Evolutionary conservation across 2,329 filamentous ascomycete species (phyloP).

Genomic region (Phyllosticta capitalensis): DNA sequence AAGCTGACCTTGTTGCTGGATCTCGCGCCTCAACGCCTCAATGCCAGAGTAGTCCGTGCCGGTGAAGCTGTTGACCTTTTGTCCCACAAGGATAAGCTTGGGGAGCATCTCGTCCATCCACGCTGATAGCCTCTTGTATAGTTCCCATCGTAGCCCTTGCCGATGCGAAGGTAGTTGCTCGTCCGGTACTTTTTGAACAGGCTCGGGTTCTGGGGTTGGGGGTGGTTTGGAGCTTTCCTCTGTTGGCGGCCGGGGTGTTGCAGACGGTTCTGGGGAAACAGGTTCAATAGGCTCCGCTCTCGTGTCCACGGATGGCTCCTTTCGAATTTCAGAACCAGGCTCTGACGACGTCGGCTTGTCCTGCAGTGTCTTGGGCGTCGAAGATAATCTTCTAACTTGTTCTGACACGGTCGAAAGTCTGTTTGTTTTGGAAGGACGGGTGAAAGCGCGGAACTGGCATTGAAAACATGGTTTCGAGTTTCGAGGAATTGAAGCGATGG

Average conservation of each 20-base stretch:
- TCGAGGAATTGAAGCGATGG: not conserved
- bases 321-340: not conserved
- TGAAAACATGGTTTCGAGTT: slow-evolving; percentile 19
- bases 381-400: slow-evolving; percentile 1
- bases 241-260: not conserved
- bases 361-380: not conserved
- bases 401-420: not conserved
- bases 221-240: not conserved
- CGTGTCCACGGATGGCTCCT: not conserved
- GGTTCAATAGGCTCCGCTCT: not conserved
- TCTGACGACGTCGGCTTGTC: not conserved
- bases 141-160: slow-evolving; percentile 44
- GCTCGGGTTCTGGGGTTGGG: slow-evolving; percentile 7
- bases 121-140: slow-evolving; percentile 53
- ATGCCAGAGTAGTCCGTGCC: slow-evolving; percentile 80
- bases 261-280: not conserved
- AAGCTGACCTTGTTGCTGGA: slow-evolving; percentile 52
- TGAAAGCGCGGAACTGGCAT: slow-evolving; percentile 22
- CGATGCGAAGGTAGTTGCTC: slow-evolving; percentile 43
- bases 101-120: slow-evolving; percentile 86
- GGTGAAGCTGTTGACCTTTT: slow-evolving; percentile 86
- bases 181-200: slow-evolving; percentile 25
- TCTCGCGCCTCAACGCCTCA: slow-evolving; percentile 71
- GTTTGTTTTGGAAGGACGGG: slow-evolving; percentile 1
- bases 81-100: slow-evolving; percentile 74